Conservation (phyloP, 176 grass and related monocot species). For the Rhynchospora tenuis region DNA sequence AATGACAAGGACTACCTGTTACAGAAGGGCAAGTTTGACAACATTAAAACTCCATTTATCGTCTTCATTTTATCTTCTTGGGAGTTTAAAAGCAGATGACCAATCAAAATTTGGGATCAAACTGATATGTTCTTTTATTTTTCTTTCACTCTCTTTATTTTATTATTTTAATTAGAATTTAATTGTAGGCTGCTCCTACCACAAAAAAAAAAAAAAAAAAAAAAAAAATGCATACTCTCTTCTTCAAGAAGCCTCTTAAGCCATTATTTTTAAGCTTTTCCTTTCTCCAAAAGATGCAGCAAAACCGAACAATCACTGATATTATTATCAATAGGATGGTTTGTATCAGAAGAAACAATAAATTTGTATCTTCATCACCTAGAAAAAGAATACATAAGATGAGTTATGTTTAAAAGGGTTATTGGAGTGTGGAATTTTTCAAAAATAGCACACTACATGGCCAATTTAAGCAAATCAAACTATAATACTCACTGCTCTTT, state of each 20-base stretch:
- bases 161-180: too few species aligned
- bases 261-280: slow-evolving; percentile 57
- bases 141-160: too few species aligned
- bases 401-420: not conserved
- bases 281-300: slow-evolving; percentile 78
- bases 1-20: not conserved
- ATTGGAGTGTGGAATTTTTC: not conserved
- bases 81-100: not conserved
- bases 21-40: not conserved
- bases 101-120: not conserved
- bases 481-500: too few species aligned
- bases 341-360: slow-evolving; percentile 45
- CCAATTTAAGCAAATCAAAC: too few species aligned
- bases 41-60: not conserved
- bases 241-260: slow-evolving; percentile 64
- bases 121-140: too few species aligned
- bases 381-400: not conserved
- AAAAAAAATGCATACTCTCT: slow-evolving; percentile 33
- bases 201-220: too few species aligned
- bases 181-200: too few species aligned
- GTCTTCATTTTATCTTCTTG: not conserved
- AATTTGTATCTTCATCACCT: slow-evolving; percentile 35
- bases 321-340: slow-evolving; percentile 38
- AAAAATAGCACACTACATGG: not conserved
- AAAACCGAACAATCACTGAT: slow-evolving; percentile 40